A percentile compares a stretch with the other conserved stretches of the same genome.
phyloP scores from a whole-genome alignment of 1,139 yeast species.

The Kodamaea plutei region DNA sequence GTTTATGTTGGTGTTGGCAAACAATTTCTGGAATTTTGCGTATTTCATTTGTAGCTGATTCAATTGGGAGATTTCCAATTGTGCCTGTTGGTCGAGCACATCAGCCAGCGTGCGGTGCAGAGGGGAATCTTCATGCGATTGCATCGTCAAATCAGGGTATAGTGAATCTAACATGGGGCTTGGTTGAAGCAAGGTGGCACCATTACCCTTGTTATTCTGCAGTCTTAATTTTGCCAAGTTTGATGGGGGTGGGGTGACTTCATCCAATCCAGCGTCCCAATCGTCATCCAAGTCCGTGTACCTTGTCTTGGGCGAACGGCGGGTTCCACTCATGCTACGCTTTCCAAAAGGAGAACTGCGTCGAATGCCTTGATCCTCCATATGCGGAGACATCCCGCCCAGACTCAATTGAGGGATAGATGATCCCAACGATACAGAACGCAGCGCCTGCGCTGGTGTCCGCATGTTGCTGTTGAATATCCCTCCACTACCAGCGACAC shows the following conservation, averaged over 20 bases:
- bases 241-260: constrained; percentile 15
- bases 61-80: constrained; percentile 49
- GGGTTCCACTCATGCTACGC: constrained; percentile 8
- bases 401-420: constrained; percentile 11
- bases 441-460: constrained; percentile 15
- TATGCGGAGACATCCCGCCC: constrained; percentile 1
- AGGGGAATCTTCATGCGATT: background rate
- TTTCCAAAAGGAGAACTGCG: constrained; percentile 9
- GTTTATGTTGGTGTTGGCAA: constrained; percentile 53
- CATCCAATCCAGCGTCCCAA: constrained; percentile 86
- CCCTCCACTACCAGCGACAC: constrained; percentile 6
- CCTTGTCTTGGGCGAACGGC: constrained; percentile 15
- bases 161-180: constrained; percentile 36
- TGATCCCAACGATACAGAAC: constrained; percentile 23
- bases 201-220: constrained; percentile 1
- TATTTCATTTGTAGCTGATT: constrained; percentile 61
- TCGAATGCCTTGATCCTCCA: background rate
- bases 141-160: constrained; percentile 34
- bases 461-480: constrained; percentile 14
- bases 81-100: constrained; percentile 29
- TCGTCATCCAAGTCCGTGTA: constrained; percentile 78
- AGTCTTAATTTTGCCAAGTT: constrained; percentile 2
- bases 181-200: constrained; percentile 15
- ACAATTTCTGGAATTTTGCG: constrained; percentile 59
- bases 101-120: constrained; percentile 11